Conservation (phyloP, 495 filamentous ascomycete genomes). For the Daldinia grandis region DNA sequence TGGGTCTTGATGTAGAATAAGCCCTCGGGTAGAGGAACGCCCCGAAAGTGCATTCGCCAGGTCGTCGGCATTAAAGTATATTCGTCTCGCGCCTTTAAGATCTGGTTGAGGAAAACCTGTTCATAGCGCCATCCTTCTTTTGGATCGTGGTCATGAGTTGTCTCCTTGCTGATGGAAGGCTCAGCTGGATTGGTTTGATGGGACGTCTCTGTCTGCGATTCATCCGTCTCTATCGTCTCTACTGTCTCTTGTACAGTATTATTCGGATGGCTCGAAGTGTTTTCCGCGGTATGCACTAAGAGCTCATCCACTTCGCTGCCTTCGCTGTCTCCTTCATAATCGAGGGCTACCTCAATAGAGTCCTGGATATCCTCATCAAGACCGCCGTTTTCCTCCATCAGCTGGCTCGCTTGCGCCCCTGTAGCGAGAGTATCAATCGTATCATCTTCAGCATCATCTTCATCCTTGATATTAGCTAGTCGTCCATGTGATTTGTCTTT, state of each 20-base stretch:
- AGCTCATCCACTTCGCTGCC: neutral
- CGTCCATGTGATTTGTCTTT: neutral
- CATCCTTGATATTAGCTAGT: neutral
- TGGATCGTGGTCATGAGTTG: constrained; percentile 2
- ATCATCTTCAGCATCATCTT: neutral
- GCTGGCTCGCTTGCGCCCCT: neutral
- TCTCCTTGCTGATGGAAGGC: neutral
- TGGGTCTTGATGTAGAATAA: constrained; percentile 39
- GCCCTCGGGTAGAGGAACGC: constrained; percentile 42
- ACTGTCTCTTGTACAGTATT: neutral
- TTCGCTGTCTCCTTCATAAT: neutral
- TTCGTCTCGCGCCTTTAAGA: constrained; percentile 40
- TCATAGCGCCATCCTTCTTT: constrained; percentile 39
- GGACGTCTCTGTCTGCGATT: neutral
- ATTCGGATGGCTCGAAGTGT: neutral
- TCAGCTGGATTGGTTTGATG: neutral
- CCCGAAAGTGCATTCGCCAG: constrained; percentile 46
- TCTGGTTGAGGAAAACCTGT: constrained; percentile 38
- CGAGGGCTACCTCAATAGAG: neutral
- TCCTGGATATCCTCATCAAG: neutral
- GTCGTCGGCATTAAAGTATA: constrained; percentile 44
- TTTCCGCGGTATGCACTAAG: neutral
- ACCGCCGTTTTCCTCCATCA: neutral
- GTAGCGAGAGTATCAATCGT: neutral
- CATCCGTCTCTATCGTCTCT: neutral